Conservation (phyloP, 2,329 filamentous ascomycete species). For the Botrytis sinoallii region DNA sequence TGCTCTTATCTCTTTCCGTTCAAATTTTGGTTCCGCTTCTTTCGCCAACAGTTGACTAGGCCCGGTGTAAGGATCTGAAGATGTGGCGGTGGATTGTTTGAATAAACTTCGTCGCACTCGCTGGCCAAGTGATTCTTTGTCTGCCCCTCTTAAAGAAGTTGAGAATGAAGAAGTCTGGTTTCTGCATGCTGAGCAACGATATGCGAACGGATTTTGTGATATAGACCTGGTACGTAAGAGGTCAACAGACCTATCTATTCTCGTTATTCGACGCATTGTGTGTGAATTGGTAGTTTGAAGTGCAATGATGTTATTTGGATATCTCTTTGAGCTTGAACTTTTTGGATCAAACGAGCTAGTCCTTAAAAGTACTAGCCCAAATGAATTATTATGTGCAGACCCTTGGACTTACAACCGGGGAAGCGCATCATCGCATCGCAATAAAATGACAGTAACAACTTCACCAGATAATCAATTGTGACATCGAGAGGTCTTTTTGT, state of each 20-base stretch:
- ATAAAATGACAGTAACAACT: neutral
- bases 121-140: slow-evolving; percentile 41
- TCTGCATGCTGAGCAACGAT: slow-evolving; percentile 33
- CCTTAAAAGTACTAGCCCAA: slow-evolving; percentile 22
- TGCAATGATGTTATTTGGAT: slow-evolving; percentile 1
- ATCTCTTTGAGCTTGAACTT: slow-evolving; percentile 25
- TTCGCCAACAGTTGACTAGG: slow-evolving; percentile 32
- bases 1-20: slow-evolving; percentile 17
- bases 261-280: slow-evolving; percentile 38
- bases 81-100: slow-evolving; percentile 49
- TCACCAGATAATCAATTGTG: neutral
- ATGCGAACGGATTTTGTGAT: slow-evolving; percentile 21
- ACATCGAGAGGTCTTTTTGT: neutral
- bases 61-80: slow-evolving; percentile 47
- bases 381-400: neutral
- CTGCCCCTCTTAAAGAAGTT: slow-evolving; percentile 27
- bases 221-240: slow-evolving; percentile 24
- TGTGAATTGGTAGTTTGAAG: neutral
- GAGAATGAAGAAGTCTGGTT: slow-evolving; percentile 34
- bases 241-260: slow-evolving; percentile 35
- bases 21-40: slow-evolving; percentile 21
- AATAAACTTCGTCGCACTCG: slow-evolving; percentile 47
- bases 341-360: slow-evolving; percentile 14
- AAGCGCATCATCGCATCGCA: slow-evolving; percentile 2
- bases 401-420: neutral